Evolutionary conservation across 164 flowering plant species (phyloP).

Genomic region (Paratinospora sagittata): DNA sequence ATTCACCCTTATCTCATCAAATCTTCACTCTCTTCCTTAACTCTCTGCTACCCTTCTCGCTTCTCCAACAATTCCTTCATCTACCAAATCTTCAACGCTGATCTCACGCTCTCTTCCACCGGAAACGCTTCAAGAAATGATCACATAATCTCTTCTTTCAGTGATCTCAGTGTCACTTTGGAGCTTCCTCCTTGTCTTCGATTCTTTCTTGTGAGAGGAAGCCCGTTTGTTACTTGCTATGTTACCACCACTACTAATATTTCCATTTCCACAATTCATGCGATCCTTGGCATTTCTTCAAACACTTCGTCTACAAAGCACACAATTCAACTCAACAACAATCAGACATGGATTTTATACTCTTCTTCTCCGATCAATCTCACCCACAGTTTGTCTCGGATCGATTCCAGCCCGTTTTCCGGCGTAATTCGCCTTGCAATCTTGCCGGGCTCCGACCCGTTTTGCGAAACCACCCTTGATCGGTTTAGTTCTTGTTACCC

Average conservation of each 20-base stretch:
- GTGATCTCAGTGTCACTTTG: constrained; percentile 73
- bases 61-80: constrained; percentile 43
- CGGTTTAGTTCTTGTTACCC: constrained; percentile 73
- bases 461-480: constrained; percentile 49
- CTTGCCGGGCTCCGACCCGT: constrained; percentile 40
- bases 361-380: constrained; percentile 55
- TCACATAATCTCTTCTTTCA: constrained; percentile 47
- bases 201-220: constrained; percentile 83
- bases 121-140: constrained; percentile 11
- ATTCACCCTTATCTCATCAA: constrained; percentile 86
- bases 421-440: constrained; percentile 67
- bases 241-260: constrained; percentile 26
- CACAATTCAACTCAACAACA: constrained; percentile 55
- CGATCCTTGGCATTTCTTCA: constrained; percentile 41
- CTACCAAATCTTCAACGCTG: constrained; percentile 55
- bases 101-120: constrained; percentile 53
- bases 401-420: constrained; percentile 41
- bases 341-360: constrained; percentile 80
- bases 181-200: constrained; percentile 50
- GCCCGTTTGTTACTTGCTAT: constrained; percentile 64
- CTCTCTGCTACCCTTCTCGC: constrained; percentile 70
- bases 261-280: constrained; percentile 57
- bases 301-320: constrained; percentile 41
- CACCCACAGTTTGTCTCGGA: constrained; percentile 26
- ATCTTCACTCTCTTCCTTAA: constrained; percentile 52